Conservation (phyloP, 805 yeast species). For the Cyberlindnera nakhonratchasimensis region DNA sequence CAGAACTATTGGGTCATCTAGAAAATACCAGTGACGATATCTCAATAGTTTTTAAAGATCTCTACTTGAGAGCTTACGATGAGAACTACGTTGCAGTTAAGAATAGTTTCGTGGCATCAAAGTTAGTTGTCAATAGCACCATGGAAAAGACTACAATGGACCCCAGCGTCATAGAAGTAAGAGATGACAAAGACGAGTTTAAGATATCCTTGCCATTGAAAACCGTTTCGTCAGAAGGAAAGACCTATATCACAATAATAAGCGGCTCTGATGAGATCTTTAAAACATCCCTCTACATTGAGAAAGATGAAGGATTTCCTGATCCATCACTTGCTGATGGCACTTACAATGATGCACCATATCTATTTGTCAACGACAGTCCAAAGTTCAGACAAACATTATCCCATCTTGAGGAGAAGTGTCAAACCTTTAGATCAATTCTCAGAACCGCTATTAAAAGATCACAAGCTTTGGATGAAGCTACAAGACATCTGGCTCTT, state of each 20-base stretch:
- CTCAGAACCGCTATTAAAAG: constrained; percentile 19
- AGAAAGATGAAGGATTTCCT: constrained; percentile 1
- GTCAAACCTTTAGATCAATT: constrained; percentile 6
- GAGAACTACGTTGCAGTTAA: constrained; percentile 2
- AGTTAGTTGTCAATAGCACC: constrained; percentile 5
- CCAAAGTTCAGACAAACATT: constrained; percentile 11
- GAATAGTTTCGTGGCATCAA: constrained; percentile 7
- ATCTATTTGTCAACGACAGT: constrained; percentile 11
- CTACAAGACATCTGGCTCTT: constrained; percentile 20
- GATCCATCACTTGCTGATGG: neutral
- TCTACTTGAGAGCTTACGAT: constrained; percentile 5
- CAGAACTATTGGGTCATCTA: neutral
- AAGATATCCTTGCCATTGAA: constrained; percentile 1
- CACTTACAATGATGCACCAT: constrained; percentile 12
- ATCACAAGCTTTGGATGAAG: constrained; percentile 21
- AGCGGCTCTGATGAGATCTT: constrained; percentile 6
- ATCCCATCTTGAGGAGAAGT: constrained; percentile 10
- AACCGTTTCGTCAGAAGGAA: constrained; percentile 2
- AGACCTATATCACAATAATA: constrained; percentile 8
- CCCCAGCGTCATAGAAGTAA: constrained; percentile 11
- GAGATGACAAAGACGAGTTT: constrained; percentile 6
- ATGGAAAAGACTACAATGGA: constrained; percentile 10
- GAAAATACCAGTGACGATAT: neutral
- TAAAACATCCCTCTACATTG: constrained; percentile 2
- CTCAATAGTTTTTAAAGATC: neutral